Conservation (phyloP, 2,329 filamentous ascomycete genomes). For the Diaporthe vaccinii region DNA sequence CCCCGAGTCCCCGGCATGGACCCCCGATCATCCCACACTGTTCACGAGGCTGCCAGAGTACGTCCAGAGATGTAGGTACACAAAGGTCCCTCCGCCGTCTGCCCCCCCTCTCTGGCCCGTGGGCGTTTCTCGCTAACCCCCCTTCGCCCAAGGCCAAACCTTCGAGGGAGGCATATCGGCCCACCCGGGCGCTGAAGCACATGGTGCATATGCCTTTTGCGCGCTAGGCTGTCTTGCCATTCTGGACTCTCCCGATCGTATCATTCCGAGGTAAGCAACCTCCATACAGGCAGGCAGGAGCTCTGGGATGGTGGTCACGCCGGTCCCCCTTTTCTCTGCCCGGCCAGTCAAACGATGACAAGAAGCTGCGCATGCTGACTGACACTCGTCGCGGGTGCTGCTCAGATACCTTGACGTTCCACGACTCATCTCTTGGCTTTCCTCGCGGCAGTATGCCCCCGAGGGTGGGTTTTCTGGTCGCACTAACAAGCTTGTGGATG, state of each 20-base stretch:
- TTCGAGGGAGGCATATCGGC: conserved; percentile 95
- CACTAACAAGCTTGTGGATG: conserved; percentile 98
- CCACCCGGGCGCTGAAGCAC: conserved; percentile 88
- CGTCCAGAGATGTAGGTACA: conserved; percentile 79
- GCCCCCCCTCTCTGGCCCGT: conserved; percentile 29
- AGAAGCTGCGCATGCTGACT: conserved; percentile 53
- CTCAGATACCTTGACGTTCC: conserved; percentile 81
- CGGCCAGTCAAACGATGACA: conserved; percentile 54
- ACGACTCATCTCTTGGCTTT: conserved; percentile 87
- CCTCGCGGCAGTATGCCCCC: conserved; percentile 87
- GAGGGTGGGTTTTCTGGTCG: conserved; percentile 94
- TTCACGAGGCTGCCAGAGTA: conserved; percentile 83
- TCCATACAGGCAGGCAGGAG: conserved; percentile 32
- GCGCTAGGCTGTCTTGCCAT: conserved; percentile 91
- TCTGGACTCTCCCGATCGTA: conserved; percentile 81
- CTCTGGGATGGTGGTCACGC: conserved; percentile 30
- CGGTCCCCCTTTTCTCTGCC: conserved; percentile 38
- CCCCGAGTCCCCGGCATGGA: conserved; percentile 76
- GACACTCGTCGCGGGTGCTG: conserved; percentile 44
- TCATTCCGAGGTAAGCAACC: conserved; percentile 75
- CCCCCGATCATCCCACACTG: conserved; percentile 71
- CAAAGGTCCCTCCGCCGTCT: conserved; percentile 39
- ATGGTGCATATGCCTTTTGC: conserved; percentile 97
- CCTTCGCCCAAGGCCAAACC: conserved; percentile 79
- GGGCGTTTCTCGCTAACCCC: conserved; percentile 43